Evolutionary conservation across 768 basidiomycete genomes (phyloP).

Genomic region (Hemileccinum impolitum): DNA sequence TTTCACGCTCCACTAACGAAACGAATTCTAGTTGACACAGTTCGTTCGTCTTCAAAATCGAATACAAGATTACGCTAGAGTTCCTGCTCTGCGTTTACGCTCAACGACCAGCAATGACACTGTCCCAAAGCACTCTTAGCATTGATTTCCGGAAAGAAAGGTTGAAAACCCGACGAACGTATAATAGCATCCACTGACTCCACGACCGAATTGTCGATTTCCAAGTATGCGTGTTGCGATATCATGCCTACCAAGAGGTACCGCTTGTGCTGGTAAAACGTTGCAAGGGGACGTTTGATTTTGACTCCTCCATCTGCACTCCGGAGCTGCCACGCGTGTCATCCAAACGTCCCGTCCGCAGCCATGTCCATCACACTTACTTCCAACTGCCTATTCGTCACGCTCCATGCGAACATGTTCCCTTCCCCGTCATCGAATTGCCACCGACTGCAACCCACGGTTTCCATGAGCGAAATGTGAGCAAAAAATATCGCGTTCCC

Average conservation of each 20-base stretch:
- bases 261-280: conserved; percentile 34
- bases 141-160: not conserved
- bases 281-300: conserved; percentile 30
- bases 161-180: conserved; percentile 18
- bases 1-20: conserved; percentile 6
- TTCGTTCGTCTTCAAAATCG: not conserved
- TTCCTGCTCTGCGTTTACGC: conserved; percentile 22
- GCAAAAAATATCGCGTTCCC: not conserved
- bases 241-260: conserved; percentile 33
- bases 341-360: not conserved
- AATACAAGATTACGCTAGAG: conserved; percentile 6
- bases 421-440: conserved; percentile 25
- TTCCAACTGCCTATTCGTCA: conserved; percentile 8
- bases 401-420: conserved; percentile 18
- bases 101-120: conserved; percentile 34
- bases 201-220: conserved; percentile 31
- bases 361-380: not conserved
- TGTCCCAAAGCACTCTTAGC: conserved; percentile 8
- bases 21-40: conserved; percentile 13
- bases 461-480: not conserved
- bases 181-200: conserved; percentile 36
- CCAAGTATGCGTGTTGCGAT: conserved; percentile 35
- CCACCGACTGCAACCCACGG: conserved; percentile 14
- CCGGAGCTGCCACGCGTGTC: conserved; percentile 22
- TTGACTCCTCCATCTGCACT: conserved; percentile 24